A percentile compares a stretch with the other conserved stretches of the same genome.
phyloP scores from a whole-genome alignment of 192 early-diverging fungal genomes.

The Diversispora eburnea region DNA sequence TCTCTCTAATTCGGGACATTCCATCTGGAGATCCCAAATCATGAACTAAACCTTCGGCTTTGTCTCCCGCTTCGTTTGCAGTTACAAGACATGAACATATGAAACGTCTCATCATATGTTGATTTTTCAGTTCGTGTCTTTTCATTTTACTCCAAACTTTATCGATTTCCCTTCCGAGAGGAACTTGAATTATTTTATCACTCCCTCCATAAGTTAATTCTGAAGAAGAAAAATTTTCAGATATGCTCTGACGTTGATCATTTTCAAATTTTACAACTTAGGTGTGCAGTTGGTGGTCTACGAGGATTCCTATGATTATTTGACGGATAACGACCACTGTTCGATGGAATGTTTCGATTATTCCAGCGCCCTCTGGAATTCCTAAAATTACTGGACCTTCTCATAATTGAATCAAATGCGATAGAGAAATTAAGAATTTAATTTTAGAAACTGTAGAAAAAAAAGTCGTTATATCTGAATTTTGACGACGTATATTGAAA shows the following conservation, averaged over 20 bases:
- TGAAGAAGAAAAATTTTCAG: constrained; percentile 22
- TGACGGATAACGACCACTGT: too few relatives aligned
- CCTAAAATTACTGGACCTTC: too few relatives aligned
- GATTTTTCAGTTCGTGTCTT: background rate
- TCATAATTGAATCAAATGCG: too few relatives aligned
- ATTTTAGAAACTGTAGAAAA: too few relatives aligned
- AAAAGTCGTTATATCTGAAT: too few relatives aligned
- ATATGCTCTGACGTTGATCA: background rate
- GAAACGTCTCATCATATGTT: constrained; percentile 24
- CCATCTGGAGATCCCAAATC: constrained; percentile 25
- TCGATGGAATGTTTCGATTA: too few relatives aligned
- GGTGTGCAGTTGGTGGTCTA: too few relatives aligned
- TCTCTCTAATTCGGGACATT: constrained; percentile 25
- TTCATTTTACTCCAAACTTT: background rate
- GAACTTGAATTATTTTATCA: constrained; percentile 12
- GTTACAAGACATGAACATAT: constrained; percentile 26
- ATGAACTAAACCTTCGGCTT: constrained; percentile 31
- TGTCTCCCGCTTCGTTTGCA: constrained; percentile 23
- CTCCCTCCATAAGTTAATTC: constrained; percentile 10
- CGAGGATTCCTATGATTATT: too few relatives aligned
- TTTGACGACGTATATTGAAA: too few relatives aligned
- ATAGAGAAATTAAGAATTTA: too few relatives aligned
- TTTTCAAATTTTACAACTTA: background rate
- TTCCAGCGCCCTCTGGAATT: too few relatives aligned
- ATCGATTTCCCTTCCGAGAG: background rate